These are phyloP conservation scores for Calonectria pseudoturangicola DNA, from an alignment of 2,329 filamentous ascomycete species.

Conservation along the genomic window DNA sequence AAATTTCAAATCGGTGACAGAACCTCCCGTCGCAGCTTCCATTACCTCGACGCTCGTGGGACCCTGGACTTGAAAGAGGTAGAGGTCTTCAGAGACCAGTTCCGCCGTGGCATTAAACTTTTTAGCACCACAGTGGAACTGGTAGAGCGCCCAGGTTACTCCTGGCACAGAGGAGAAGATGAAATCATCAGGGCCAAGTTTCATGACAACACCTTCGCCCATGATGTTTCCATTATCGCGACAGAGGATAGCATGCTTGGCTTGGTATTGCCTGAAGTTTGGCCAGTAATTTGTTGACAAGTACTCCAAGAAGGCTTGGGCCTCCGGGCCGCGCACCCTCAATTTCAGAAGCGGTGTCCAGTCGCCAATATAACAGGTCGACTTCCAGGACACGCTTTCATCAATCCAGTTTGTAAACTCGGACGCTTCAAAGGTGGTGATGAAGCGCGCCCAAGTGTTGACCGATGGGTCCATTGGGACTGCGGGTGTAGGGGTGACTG, in stretches of 20 bases:
- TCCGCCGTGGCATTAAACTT: not conserved
- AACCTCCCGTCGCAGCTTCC: not conserved
- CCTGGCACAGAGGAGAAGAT: conserved; percentile 8
- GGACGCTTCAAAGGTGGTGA: conserved; percentile 10
- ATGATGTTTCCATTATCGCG: conserved; percentile 21
- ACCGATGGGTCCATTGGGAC: not conserved
- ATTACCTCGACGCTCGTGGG: conserved; percentile 5
- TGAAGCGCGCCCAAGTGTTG: conserved; percentile 15
- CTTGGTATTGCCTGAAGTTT: conserved; percentile 4
- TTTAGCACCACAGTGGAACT: not conserved
- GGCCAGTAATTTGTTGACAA: conserved; percentile 16
- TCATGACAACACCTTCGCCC: conserved; percentile 14
- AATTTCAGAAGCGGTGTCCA: conserved; percentile 32
- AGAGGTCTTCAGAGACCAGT: not conserved
- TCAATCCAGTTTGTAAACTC: conserved; percentile 28
- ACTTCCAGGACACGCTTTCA: conserved; percentile 32
- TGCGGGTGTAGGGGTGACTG: not conserved
- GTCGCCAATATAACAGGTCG: conserved; percentile 34
- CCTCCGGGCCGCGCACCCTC: conserved; percentile 25
- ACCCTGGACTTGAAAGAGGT: conserved; percentile 6
- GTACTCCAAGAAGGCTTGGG: conserved; percentile 29
- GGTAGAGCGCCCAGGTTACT: conserved; percentile 6
- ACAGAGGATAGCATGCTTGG: conserved; percentile 13
- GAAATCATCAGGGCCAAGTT: not conserved
- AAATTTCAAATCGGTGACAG: not conserved